Evolutionary conservation across 73 alveolate genomes (phyloP), one percentile per base, ranked within the genome.

Genomic region (Paramecium biaurelia): DNA sequence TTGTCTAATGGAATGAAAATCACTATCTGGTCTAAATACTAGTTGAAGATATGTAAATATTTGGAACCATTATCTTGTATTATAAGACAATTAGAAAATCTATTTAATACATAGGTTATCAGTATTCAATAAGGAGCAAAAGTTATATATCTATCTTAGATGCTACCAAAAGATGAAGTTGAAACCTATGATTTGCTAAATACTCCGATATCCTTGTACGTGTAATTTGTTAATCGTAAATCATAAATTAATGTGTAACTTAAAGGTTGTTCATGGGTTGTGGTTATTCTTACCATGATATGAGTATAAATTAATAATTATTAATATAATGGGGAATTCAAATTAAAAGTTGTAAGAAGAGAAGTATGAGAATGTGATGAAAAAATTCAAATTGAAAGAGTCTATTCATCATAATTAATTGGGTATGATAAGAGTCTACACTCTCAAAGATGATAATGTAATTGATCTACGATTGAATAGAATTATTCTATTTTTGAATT

Each of bases 131-230:
- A 79, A 79, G 90, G 90, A 11, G 90, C 56, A 2, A 41, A 79
- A 45, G 34, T 14, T 1, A 23, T 79, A 18, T 79, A 79, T 43
- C 37, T 79, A 2, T 11, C 28, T 37, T 79, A 79, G 26, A 79
- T 79, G 90, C 10, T 79, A 43, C 90, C 90, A 0, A 79, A 79
- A 42, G 72, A 79, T 41, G 90, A 79, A 42, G 32, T 42, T 5
- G 87, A 74, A 74, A 8, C 9, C 9, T 74, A 37, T 14, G n/a
- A 74, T 0, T 28, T 37, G 20, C 12, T 74, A 4, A 74, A 74
- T 20, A 0, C 34, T 37, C 57, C 67, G 0, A 53, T 53, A 15
- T 53, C 68, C 32, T 53, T 14, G 11, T 18, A 53, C 18, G 30
- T 53, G 10, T 53, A 53, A 53, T 53, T 53, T 18, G 7, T 53